Conservation (phyloP, 108 stramenopile genomes). For the Thalassiosira profunda region DNA sequence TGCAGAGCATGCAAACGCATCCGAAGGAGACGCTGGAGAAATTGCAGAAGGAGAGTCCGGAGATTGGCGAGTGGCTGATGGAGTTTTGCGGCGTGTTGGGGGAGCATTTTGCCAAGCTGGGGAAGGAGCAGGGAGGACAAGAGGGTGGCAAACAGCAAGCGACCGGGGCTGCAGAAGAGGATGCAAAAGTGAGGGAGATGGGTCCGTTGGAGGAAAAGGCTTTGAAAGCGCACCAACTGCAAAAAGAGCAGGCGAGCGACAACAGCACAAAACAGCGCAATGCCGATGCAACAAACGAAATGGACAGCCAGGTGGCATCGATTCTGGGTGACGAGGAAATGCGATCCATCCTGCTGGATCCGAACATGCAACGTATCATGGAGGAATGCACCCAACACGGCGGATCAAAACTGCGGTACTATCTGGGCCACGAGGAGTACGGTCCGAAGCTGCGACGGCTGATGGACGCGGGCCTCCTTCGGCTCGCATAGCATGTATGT, state of each 20-base stretch:
- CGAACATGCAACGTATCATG: slow-evolving; percentile 51
- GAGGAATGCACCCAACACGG: slow-evolving; percentile 36
- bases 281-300: background rate
- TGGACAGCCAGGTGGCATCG: slow-evolving; percentile 23
- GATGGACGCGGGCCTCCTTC: slow-evolving; percentile 49
- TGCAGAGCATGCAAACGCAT: slow-evolving; percentile 46
- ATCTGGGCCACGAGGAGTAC: slow-evolving; percentile 42
- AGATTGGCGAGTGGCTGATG: slow-evolving; percentile 34
- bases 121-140: slow-evolving; percentile 8
- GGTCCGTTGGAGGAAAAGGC: slow-evolving; percentile 49
- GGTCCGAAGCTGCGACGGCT: slow-evolving; percentile 50
- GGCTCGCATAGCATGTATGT: slow-evolving; percentile 30
- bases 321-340: slow-evolving; percentile 47
- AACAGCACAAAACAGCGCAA: background rate
- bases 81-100: slow-evolving; percentile 53
- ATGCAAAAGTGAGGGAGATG: slow-evolving; percentile 35
- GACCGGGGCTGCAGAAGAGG: background rate
- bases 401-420: slow-evolving; percentile 29
- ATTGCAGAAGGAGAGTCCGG: slow-evolving; percentile 49
- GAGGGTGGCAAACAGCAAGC: background rate
- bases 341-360: slow-evolving; percentile 48
- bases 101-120: slow-evolving; percentile 44
- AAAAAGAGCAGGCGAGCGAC: background rate
- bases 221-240: slow-evolving; percentile 11
- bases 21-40: slow-evolving; percentile 57